Conservation (phyloP, 345 rosid species). For the Moricandia arvensis region DNA sequence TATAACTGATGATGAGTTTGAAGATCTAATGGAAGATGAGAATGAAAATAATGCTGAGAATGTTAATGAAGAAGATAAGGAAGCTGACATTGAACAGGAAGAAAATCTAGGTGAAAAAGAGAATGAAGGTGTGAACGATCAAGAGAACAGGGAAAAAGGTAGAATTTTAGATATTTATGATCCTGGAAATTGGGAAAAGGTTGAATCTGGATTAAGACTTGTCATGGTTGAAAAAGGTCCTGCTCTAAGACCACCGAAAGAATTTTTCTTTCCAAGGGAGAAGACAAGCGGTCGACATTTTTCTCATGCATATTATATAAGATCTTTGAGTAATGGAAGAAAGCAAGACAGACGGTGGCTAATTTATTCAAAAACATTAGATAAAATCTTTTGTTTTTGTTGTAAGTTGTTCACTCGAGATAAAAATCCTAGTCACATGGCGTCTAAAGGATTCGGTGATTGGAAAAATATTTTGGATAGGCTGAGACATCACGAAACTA, state of each 20-base stretch:
- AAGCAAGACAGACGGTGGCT: neutral
- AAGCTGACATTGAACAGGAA: neutral
- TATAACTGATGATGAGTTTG: neutral
- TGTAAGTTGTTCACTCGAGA: neutral
- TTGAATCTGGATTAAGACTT: neutral
- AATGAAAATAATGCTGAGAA: neutral
- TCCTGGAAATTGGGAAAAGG: neutral
- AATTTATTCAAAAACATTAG: neutral
- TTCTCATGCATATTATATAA: neutral
- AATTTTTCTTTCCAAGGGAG: too few relatives aligned
- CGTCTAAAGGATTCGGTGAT: neutral
- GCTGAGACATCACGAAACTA: neutral
- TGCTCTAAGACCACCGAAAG: too few relatives aligned
- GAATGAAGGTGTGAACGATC: neutral
- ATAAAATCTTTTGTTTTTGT: neutral
- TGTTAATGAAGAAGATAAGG: neutral
- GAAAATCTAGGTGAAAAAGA: neutral
- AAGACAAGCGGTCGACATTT: neutral
- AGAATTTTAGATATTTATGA: neutral
- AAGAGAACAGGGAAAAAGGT: neutral
- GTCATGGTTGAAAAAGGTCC: neutral
- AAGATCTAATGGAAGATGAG: neutral
- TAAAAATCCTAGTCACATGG: neutral
- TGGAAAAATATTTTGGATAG: neutral
- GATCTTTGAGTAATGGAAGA: neutral